phyloP scores from a whole-genome alignment of 2,329 filamentous ascomycete species.

The Penicillium sp. region DNA sequence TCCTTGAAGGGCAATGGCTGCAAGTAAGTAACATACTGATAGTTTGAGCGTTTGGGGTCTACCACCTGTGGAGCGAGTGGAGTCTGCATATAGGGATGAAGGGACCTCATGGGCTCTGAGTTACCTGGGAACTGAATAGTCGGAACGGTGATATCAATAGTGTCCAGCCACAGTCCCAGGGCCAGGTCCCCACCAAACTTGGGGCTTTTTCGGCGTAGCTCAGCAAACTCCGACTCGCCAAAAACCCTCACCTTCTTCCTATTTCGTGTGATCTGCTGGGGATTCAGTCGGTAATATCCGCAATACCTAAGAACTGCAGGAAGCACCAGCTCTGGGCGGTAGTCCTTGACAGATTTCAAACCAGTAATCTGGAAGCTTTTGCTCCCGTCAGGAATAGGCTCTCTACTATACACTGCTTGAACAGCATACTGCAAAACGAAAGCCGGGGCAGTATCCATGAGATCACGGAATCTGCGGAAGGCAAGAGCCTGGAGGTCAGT shows the following conservation, averaged over 20 bases:
- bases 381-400: neutral
- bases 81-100: neutral
- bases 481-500: constrained; percentile 10
- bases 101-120: neutral
- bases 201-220: neutral
- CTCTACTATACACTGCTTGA: constrained; percentile 2
- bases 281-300: constrained; percentile 6
- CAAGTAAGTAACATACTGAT: constrained; percentile 8
- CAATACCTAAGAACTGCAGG: constrained; percentile 8
- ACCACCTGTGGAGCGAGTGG: neutral
- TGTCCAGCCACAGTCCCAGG: neutral
- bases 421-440: constrained; percentile 7
- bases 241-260: neutral
- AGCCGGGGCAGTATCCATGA: constrained; percentile 7
- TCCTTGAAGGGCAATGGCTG: constrained; percentile 5
- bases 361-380: neutral
- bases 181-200: neutral
- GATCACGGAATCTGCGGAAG: constrained; percentile 1
- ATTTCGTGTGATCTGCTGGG: neutral
- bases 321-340: constrained; percentile 5
- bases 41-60: neutral
- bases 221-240: neutral
- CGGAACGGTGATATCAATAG: neutral
- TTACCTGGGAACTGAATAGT: neutral
- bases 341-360: neutral